Conservation (phyloP, 441 rosid species). For the Populus hybrid region DNA sequence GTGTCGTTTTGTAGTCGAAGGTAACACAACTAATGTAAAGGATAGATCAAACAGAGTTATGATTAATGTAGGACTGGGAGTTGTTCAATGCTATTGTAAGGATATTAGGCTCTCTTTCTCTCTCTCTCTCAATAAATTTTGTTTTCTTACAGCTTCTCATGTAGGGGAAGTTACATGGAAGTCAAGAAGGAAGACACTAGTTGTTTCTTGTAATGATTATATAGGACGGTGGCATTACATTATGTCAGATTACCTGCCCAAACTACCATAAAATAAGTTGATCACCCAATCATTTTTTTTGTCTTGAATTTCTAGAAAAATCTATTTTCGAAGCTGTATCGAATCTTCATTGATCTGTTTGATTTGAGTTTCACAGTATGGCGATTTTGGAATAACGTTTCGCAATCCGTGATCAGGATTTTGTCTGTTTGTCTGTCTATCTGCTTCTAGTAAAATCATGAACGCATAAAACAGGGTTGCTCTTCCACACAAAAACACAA, state of each 20-base stretch:
- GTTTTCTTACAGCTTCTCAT: background rate
- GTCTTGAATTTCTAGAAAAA: slow-evolving; percentile 12
- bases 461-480: background rate
- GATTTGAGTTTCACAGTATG: background rate
- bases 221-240: slow-evolving; percentile 16
- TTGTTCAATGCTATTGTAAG: background rate
- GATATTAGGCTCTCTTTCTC: too few species aligned
- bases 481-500: background rate
- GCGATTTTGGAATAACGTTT: background rate
- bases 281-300: background rate
- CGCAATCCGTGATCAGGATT: background rate
- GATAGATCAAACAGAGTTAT: background rate
- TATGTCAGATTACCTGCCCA: background rate
- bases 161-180: background rate
- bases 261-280: background rate
- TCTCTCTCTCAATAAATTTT: too few species aligned
- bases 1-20: background rate
- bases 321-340: background rate
- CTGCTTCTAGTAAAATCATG: slow-evolving; percentile 11
- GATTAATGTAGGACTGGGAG: background rate
- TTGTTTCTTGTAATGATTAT: background rate
- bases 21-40: background rate
- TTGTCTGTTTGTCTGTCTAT: background rate
- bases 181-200: slow-evolving; percentile 8
- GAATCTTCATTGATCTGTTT: background rate